Percentiles rank a stretch among this genome's conserved stretches.
These are phyloP conservation scores for Fusarium graminum DNA, from an alignment of 2,329 filamentous ascomycete species.

Conservation along the genomic window DNA sequence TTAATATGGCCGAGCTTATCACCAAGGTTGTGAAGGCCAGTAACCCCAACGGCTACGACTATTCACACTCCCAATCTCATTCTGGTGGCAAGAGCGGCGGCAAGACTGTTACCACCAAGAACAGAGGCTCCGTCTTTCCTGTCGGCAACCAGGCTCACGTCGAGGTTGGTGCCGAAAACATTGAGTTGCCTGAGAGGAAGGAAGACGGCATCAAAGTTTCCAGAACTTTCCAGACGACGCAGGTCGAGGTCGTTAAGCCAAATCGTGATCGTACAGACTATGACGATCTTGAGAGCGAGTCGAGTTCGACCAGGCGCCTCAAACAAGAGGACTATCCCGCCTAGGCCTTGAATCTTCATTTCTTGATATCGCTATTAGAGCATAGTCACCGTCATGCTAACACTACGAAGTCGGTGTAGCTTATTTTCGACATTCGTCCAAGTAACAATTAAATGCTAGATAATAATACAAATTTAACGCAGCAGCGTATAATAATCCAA, in stretches of 20 bases:
- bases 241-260: slow-evolving; percentile 38
- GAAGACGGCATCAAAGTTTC: slow-evolving; percentile 45
- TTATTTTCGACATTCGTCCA: background rate
- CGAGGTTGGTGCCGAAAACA: slow-evolving; percentile 38
- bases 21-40: slow-evolving; percentile 54
- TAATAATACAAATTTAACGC: too few species aligned
- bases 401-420: too few species aligned
- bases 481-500: too few species aligned
- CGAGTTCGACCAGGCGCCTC: slow-evolving; percentile 44
- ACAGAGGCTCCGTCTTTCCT: slow-evolving; percentile 39
- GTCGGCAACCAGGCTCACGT: slow-evolving; percentile 41
- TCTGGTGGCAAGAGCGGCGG: slow-evolving; percentile 40
- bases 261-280: slow-evolving; percentile 33
- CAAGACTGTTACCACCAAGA: slow-evolving; percentile 23
- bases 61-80: slow-evolving; percentile 41
- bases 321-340: slow-evolving; percentile 41
- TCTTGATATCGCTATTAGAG: background rate
- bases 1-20: slow-evolving; percentile 67
- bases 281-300: slow-evolving; percentile 47
- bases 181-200: slow-evolving; percentile 39
- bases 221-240: slow-evolving; percentile 45
- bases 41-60: slow-evolving; percentile 46
- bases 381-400: too few species aligned
- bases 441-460: background rate
- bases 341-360: background rate